Percentiles rank a stretch among this genome's conserved stretches.
These are phyloP conservation scores for Tolypocladium tropicale DNA, from an alignment of 2,329 filamentous ascomycete genomes.

Conservation along the genomic window DNA sequence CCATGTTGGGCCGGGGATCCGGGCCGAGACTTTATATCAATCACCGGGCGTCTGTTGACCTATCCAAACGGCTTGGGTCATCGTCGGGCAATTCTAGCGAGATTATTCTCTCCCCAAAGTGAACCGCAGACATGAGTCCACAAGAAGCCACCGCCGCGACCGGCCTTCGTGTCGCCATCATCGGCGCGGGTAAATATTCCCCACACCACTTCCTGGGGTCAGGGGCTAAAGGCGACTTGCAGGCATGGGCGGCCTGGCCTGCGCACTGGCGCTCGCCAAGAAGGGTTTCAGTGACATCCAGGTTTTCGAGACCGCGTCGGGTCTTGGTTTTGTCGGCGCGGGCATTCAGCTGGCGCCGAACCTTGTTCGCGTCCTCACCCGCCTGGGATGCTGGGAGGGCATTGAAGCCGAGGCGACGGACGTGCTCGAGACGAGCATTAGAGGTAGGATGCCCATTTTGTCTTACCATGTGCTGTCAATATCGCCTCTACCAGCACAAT, in stretches of 20 bases:
- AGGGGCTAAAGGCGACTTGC: neutral
- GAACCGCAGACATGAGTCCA: neutral
- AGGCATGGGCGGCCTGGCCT: slow-evolving; percentile 73
- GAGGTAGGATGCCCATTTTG: slow-evolving; percentile 32
- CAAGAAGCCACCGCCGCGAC: neutral
- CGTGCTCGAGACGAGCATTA: slow-evolving; percentile 61
- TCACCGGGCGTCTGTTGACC: neutral
- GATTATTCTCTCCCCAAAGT: too few species aligned
- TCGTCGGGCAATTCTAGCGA: too few species aligned
- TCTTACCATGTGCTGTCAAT: neutral
- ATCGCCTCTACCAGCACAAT: neutral
- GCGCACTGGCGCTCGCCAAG: slow-evolving; percentile 63
- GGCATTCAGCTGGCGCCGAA: slow-evolving; percentile 79
- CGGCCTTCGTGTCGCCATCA: neutral
- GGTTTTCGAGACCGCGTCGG: slow-evolving; percentile 63
- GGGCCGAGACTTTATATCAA: neutral
- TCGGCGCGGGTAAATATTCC: slow-evolving; percentile 42
- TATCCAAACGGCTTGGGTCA: too few species aligned
- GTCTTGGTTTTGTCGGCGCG: slow-evolving; percentile 56
- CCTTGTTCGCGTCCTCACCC: slow-evolving; percentile 66
- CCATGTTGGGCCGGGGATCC: neutral
- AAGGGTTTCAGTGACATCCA: slow-evolving; percentile 65
- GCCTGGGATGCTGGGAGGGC: slow-evolving; percentile 61
- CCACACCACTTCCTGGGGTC: neutral
- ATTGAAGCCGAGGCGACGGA: slow-evolving; percentile 63